These are phyloP conservation scores for Letharia lupina DNA, from an alignment of 495 filamentous ascomycete species.

Conservation along the genomic window DNA sequence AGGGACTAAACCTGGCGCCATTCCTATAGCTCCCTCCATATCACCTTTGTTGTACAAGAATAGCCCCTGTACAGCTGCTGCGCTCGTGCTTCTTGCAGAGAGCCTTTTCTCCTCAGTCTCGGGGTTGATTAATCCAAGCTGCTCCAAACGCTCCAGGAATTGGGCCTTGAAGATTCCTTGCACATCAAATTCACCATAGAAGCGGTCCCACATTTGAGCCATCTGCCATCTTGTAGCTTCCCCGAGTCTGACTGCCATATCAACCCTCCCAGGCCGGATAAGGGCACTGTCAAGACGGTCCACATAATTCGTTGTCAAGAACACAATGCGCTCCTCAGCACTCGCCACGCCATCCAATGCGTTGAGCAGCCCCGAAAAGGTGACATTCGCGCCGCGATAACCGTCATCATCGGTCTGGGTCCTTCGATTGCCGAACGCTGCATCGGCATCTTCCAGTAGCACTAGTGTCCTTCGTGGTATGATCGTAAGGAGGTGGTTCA, in stretches of 20 bases:
- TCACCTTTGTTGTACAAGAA: slow-evolving; percentile 91
- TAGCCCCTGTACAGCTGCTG: slow-evolving; percentile 83
- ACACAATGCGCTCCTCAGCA: slow-evolving; percentile 84
- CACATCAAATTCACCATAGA: slow-evolving; percentile 74
- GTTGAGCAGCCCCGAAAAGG: slow-evolving; percentile 89
- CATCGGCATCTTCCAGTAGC: slow-evolving; percentile 89
- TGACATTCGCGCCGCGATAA: slow-evolving; percentile 83
- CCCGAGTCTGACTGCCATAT: slow-evolving; percentile 85
- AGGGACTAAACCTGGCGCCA: slow-evolving; percentile 61
- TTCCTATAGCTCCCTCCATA: slow-evolving; percentile 75
- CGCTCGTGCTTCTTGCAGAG: slow-evolving; percentile 52
- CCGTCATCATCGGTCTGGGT: slow-evolving; percentile 68
- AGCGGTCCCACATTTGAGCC: slow-evolving; percentile 82
- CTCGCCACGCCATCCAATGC: slow-evolving; percentile 93
- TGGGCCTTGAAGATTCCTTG: slow-evolving; percentile 42
- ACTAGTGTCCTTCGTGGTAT: slow-evolving; percentile 79
- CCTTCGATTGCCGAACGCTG: slow-evolving; percentile 75
- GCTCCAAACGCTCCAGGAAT: slow-evolving; percentile 44
- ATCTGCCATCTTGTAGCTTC: slow-evolving; percentile 82
- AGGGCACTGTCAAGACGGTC: slow-evolving; percentile 82
- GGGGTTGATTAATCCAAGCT: slow-evolving; percentile 40
- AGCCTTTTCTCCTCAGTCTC: slow-evolving; percentile 37
- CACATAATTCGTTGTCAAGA: slow-evolving; percentile 92
- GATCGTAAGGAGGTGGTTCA: slow-evolving; percentile 81
- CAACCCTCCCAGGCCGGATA: slow-evolving; percentile 83